These are phyloP conservation scores for barrel medic (Medicago truncatula) DNA, from an alignment of 306 rosid genomes.

Conservation along the genomic window DNA sequence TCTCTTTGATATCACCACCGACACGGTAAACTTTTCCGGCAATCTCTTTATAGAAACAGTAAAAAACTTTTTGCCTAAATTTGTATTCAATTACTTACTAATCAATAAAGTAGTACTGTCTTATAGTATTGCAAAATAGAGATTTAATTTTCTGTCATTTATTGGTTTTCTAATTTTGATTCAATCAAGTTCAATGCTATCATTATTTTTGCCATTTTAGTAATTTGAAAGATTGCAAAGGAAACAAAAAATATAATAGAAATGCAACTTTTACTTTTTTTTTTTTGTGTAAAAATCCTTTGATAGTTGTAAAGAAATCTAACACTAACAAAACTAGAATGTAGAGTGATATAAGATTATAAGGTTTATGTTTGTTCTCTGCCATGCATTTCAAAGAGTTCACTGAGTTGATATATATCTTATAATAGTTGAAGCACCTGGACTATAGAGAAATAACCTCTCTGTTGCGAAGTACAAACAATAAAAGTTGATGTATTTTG, in stretches of 20 bases:
- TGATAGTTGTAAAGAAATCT: slow-evolving; percentile 23
- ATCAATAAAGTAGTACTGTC: neutral
- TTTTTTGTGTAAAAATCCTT: slow-evolving; percentile 26
- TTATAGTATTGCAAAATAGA: neutral
- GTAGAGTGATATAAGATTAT: slow-evolving; percentile 10
- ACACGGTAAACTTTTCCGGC: slow-evolving; percentile 58
- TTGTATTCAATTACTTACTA: slow-evolving; percentile 32
- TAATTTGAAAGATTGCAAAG: neutral
- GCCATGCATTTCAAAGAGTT: slow-evolving; percentile 3
- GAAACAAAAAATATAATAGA: neutral
- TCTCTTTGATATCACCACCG: slow-evolving; percentile 96
- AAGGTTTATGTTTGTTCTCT: slow-evolving; percentile 22
- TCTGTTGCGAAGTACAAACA: too few relatives aligned
- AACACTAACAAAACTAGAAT: neutral
- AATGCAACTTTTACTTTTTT: slow-evolving; percentile 3
- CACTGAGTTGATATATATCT: too few relatives aligned
- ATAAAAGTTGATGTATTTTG: too few relatives aligned
- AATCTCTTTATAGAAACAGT: neutral
- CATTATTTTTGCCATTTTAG: neutral
- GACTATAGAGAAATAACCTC: neutral
- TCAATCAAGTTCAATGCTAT: neutral
- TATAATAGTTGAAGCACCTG: too few relatives aligned
- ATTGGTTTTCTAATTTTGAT: slow-evolving; percentile 26
- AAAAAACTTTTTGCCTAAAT: slow-evolving; percentile 9
- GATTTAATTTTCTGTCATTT: slow-evolving; percentile 20